These are phyloP conservation scores for Hemileccinum impolitum DNA, from an alignment of 768 basidiomycete species.

Conservation along the genomic window DNA sequence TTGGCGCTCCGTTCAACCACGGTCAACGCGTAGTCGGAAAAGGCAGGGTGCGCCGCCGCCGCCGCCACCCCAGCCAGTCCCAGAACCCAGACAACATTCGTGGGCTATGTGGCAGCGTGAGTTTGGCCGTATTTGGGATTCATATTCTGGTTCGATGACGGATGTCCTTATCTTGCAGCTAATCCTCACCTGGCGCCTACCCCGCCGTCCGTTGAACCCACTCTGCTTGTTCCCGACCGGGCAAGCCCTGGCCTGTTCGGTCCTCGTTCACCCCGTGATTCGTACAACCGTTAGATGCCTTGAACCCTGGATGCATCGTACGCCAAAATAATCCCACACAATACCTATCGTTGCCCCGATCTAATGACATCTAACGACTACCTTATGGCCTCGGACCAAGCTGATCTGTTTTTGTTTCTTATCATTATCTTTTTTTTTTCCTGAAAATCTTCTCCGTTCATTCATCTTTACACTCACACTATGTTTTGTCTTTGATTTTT, in stretches of 20 bases:
- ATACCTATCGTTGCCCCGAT: neutral
- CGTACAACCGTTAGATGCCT: conserved; percentile 20
- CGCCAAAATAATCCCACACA: neutral
- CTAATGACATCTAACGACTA: conserved; percentile 21
- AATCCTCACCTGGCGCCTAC: conserved; percentile 56
- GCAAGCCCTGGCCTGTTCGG: conserved; percentile 73
- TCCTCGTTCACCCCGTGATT: conserved; percentile 60
- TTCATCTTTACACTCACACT: conserved; percentile 1
- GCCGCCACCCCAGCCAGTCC: conserved; percentile 31
- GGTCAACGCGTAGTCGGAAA: conserved; percentile 41
- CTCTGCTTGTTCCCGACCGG: conserved; percentile 56
- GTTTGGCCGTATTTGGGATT: conserved; percentile 27
- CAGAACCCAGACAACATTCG: conserved; percentile 45
- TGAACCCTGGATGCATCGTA: neutral
- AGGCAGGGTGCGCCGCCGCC: conserved; percentile 34
- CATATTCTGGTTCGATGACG: neutral
- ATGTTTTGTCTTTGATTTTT: neutral
- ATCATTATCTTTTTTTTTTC: conserved; percentile 26
- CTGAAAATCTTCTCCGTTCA: neutral
- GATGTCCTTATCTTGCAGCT: conserved; percentile 39
- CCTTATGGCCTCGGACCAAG: conserved; percentile 12
- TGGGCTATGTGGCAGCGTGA: conserved; percentile 70
- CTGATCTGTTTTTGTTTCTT: conserved; percentile 9
- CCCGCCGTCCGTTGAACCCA: conserved; percentile 57
- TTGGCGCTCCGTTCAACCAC: conserved; percentile 55